Evolutionary conservation across 1,139 yeast species (phyloP).

Genomic region (Hemisphaericaspora xylanilytica): DNA sequence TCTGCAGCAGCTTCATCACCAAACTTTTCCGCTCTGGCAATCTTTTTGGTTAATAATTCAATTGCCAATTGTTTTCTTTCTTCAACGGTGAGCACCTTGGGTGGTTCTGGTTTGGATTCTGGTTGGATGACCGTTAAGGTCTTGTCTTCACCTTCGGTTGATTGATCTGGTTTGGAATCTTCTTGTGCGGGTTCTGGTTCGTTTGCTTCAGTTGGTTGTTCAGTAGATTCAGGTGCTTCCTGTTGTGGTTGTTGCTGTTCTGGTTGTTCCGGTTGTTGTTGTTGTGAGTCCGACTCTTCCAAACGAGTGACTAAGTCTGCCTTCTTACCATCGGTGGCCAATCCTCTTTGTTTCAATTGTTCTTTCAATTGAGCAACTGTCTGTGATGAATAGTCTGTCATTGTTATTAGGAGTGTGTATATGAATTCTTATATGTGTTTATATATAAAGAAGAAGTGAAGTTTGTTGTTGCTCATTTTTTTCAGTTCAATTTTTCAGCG

Average conservation of each 20-base stretch:
- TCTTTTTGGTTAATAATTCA: constrained; percentile 63
- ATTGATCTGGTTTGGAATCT: constrained; percentile 10
- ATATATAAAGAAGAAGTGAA: no score
- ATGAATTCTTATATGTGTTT: background rate
- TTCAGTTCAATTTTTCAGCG: no score
- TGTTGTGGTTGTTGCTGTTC: no score
- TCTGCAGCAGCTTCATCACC: constrained; percentile 59
- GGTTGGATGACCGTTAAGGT: constrained; percentile 15
- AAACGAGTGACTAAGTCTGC: constrained; percentile 77
- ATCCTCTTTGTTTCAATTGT: constrained; percentile 61
- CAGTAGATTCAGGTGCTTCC: constrained; percentile 13
- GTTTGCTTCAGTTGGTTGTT: constrained; percentile 20
- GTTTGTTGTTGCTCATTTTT: background rate
- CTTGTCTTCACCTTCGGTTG: constrained; percentile 12
- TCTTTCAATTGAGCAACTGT: constrained; percentile 90
- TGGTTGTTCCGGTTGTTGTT: constrained; percentile 13
- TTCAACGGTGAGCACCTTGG: constrained; percentile 56
- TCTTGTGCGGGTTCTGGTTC: no score
- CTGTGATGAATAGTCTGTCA: constrained; percentile 59
- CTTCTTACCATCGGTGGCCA: constrained; percentile 78
- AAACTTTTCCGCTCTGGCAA: constrained; percentile 74
- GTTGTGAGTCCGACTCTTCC: constrained; percentile 29
- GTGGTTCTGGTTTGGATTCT: constrained; percentile 23
- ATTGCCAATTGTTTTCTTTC: constrained; percentile 70
- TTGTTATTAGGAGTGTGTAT: no score